Conservation (phyloP, 2,329 filamentous ascomycete genomes). For the Trichophyton equinum region DNA sequence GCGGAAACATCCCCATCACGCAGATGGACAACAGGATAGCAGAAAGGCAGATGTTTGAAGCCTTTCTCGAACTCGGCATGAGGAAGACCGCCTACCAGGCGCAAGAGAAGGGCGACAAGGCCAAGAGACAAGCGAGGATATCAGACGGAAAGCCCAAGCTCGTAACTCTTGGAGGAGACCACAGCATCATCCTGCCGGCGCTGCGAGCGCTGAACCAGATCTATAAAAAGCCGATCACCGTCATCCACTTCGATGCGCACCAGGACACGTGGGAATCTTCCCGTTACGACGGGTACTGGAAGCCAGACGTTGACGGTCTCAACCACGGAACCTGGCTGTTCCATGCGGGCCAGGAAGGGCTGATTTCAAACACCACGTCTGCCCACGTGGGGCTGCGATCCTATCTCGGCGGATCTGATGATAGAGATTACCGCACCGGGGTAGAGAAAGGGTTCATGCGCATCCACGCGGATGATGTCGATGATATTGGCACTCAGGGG, state of each 20-base stretch:
- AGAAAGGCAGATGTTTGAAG: constrained; percentile 69
- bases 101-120: constrained; percentile 9
- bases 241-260: constrained; percentile 67
- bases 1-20: constrained; percentile 77
- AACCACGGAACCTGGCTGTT: constrained; percentile 90
- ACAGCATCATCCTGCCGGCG: constrained; percentile 57
- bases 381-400: constrained; percentile 79
- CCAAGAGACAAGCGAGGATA: constrained; percentile 21
- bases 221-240: constrained; percentile 51
- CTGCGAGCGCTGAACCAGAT: constrained; percentile 52
- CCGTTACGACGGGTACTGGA: constrained; percentile 64
- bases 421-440: constrained; percentile 59
- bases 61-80: constrained; percentile 56
- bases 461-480: constrained; percentile 75
- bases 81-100: constrained; percentile 22
- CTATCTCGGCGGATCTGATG: constrained; percentile 54
- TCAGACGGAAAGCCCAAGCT: constrained; percentile 39
- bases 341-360: constrained; percentile 67
- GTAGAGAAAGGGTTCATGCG: constrained; percentile 65
- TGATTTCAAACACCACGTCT: constrained; percentile 60
- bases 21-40: constrained; percentile 79
- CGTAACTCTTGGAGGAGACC: constrained; percentile 61
- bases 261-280: constrained; percentile 75
- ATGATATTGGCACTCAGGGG: constrained; percentile 62
- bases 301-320: constrained; percentile 57